A percentile compares a stretch with the other conserved stretches of the same genome.
Conservation (phyloP, 75 land plant species). For the Pinus albicaulis region DNA sequence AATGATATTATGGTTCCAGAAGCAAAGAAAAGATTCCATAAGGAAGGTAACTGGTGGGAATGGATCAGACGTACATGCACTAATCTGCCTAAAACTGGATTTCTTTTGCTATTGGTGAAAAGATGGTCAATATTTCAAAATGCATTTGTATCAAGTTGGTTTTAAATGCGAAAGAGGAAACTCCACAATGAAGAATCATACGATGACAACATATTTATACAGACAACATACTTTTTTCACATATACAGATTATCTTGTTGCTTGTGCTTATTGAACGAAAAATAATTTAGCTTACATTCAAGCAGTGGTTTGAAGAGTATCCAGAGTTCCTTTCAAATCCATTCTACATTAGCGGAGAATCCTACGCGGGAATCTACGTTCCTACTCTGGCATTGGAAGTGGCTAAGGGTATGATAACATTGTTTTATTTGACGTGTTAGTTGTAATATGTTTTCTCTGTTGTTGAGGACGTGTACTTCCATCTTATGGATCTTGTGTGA, state of each 20-base stretch:
- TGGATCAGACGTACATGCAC: background rate
- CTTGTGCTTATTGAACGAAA: background rate
- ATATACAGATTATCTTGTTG: background rate
- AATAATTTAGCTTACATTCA: constrained; percentile 5
- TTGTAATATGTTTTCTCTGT: constrained; percentile 9
- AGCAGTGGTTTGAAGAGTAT: constrained; percentile 80
- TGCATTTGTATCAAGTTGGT: background rate
- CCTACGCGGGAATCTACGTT: constrained; percentile 91
- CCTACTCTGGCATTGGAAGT: constrained; percentile 75
- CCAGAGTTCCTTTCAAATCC: constrained; percentile 78
- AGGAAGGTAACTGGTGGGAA: background rate
- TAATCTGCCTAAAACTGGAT: background rate
- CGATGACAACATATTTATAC: background rate
- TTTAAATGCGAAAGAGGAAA: too few species aligned
- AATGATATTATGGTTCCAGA: constrained; percentile 3
- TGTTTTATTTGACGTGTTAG: background rate
- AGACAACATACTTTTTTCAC: background rate
- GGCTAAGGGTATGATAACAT: constrained; percentile 51
- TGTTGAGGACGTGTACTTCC: background rate
- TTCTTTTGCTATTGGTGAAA: background rate
- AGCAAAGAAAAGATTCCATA: background rate
- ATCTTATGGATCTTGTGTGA: background rate
- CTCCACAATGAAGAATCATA: background rate
- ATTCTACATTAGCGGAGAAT: constrained; percentile 85
- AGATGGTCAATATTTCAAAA: background rate